Conservation (phyloP, 2,329 filamentous ascomycete genomes). For the Leptographium radiaticola region DNA sequence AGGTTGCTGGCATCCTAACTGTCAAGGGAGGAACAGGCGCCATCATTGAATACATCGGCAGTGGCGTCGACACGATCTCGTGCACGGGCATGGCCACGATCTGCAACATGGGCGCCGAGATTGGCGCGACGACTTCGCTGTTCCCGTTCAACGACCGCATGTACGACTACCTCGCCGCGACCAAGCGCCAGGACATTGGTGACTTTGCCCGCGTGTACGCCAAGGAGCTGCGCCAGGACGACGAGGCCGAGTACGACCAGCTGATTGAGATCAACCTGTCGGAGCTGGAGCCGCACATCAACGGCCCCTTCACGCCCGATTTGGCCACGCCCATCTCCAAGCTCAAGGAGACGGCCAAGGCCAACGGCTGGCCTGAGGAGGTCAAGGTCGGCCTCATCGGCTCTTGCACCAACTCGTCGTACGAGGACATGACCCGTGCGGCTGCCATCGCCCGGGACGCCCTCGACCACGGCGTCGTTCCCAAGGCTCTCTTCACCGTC, state of each 20-base stretch:
- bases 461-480: constrained; percentile 82
- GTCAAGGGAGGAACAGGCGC: constrained; percentile 96
- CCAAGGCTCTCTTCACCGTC: constrained; percentile 86
- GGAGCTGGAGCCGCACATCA: constrained; percentile 94
- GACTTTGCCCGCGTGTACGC: constrained; percentile 80
- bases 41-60: constrained; percentile 57
- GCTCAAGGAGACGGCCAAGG: constrained; percentile 87
- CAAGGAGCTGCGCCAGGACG: constrained; percentile 72
- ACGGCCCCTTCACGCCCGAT: constrained; percentile 97
- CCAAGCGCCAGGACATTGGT: constrained; percentile 81
- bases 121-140: constrained; percentile 77
- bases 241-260: constrained; percentile 90
- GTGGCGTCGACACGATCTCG: constrained; percentile 61
- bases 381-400: constrained; percentile 95
- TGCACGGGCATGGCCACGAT: constrained; percentile 84
- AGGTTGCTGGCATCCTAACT: constrained; percentile 91
- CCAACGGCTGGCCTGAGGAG: constrained; percentile 91
- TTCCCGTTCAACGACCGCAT: constrained; percentile 98
- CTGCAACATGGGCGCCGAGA: constrained; percentile 58
- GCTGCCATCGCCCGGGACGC: constrained; percentile 88
- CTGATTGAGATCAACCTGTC: constrained; percentile 91
- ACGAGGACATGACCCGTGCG: constrained; percentile 84
- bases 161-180: constrained; percentile 89
- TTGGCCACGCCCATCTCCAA: constrained; percentile 95
- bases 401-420: constrained; percentile 88